These are phyloP conservation scores for Rhodocollybia butyracea DNA, from an alignment of 768 basidiomycete species.

Conservation along the genomic window DNA sequence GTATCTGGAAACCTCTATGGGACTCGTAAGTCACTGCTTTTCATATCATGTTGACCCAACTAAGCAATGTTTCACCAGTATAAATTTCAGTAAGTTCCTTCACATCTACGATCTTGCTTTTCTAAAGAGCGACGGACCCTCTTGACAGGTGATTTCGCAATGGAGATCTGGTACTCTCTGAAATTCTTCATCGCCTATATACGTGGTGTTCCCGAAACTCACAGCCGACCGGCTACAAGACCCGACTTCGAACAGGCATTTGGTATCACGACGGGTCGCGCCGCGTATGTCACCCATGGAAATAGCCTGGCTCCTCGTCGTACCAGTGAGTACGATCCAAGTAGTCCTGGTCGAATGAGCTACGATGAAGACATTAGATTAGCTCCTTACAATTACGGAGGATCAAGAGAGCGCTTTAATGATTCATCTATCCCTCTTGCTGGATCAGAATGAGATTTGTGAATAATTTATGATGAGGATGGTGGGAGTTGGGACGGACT, in stretches of 20 bases:
- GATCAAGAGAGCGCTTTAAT: not conserved
- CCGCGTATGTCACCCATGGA: conserved; percentile 15
- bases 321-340: conserved; percentile 11
- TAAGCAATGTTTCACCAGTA: conserved; percentile 17
- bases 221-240: conserved; percentile 5
- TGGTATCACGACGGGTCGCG: conserved; percentile 20
- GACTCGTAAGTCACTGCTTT: conserved; percentile 48
- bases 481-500: too few relatives aligned
- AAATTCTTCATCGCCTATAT: conserved; percentile 45
- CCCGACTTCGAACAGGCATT: conserved; percentile 21
- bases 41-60: conserved; percentile 9
- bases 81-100: conserved; percentile 28
- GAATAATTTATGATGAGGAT: too few relatives aligned
- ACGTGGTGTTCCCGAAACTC: conserved; percentile 14
- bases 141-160: conserved; percentile 46
- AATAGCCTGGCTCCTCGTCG: not conserved
- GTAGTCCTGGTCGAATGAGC: conserved; percentile 18
- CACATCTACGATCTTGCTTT: not conserved
- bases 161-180: conserved; percentile 51
- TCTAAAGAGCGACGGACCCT: not conserved
- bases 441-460: too few relatives aligned
- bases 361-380: conserved; percentile 40
- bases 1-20: conserved; percentile 68
- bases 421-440: not conserved
- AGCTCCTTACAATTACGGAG: conserved; percentile 30